These are phyloP conservation scores for Cercospora sp. DNA, from an alignment of 2,329 filamentous ascomycete genomes.

Conservation along the genomic window DNA sequence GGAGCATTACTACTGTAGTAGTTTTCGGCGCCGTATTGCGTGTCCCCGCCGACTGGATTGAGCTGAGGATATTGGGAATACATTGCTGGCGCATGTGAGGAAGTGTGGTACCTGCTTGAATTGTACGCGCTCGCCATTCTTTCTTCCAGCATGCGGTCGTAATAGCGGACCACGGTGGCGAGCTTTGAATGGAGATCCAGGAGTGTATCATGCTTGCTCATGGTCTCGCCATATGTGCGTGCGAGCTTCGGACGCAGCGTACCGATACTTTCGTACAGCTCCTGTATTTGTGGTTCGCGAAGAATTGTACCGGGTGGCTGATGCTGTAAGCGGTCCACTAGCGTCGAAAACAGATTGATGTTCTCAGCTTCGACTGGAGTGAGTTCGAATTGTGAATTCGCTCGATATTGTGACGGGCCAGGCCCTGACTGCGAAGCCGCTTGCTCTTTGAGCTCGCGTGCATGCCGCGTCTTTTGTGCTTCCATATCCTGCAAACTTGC, in stretches of 20 bases:
- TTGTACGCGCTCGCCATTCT: constrained; percentile 89
- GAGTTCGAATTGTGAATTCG: constrained; percentile 92
- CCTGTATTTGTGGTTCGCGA: constrained; percentile 96
- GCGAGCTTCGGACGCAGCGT: constrained; percentile 88
- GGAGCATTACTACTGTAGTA: constrained; percentile 73
- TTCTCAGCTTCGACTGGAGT: constrained; percentile 94
- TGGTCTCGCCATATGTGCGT: constrained; percentile 94
- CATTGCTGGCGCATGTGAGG: constrained; percentile 32
- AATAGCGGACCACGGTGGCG: constrained; percentile 93
- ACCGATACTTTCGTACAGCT: constrained; percentile 97
- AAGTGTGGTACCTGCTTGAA: constrained; percentile 59
- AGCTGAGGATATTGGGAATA: constrained; percentile 72
- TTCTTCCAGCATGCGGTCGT: constrained; percentile 97
- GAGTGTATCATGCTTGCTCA: constrained; percentile 98
- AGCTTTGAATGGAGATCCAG: constrained; percentile 93
- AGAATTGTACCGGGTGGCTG: constrained; percentile 94
- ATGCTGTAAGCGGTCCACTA: constrained; percentile 91
- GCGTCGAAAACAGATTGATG: constrained; percentile 90
- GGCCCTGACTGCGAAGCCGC: constrained; percentile 51
- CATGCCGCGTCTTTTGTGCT: constrained; percentile 90
- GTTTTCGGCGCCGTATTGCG: constrained; percentile 64
- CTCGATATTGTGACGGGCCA: constrained; percentile 55
- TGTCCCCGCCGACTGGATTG: constrained; percentile 53
- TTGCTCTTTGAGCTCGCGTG: constrained; percentile 79
- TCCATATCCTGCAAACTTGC: constrained; percentile 96